Evolutionary conservation across 306 rosid genomes (phyloP).

Genomic region (Castanospermum australe): DNA sequence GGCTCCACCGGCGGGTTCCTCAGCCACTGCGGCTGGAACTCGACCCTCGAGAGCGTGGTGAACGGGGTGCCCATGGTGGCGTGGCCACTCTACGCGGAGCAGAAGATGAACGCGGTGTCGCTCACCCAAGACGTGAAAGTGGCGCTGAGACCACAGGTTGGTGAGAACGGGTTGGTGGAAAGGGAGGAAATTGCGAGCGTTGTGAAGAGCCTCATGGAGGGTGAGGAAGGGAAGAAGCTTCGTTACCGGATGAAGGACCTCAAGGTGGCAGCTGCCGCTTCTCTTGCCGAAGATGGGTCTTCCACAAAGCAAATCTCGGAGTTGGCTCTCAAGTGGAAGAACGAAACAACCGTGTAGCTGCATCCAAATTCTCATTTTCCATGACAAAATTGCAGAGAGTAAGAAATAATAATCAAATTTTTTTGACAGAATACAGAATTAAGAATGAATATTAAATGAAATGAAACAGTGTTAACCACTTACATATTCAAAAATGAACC

Average conservation of each 20-base stretch:
- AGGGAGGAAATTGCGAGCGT: slow-evolving; percentile 49
- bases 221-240: slow-evolving; percentile 64
- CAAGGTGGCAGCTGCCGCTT: slow-evolving; percentile 42
- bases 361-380: background rate
- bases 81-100: slow-evolving; percentile 80
- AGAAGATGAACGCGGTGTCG: slow-evolving; percentile 65
- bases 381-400: too few species aligned
- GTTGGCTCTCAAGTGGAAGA: slow-evolving; percentile 46
- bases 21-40: slow-evolving; percentile 83
- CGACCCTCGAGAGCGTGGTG: slow-evolving; percentile 49
- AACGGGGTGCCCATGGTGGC: slow-evolving; percentile 67
- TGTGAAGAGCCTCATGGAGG: slow-evolving; percentile 53
- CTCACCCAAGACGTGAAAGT: slow-evolving; percentile 41
- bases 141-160: slow-evolving; percentile 39
- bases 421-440: too few species aligned
- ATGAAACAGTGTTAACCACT: too few species aligned
- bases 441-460: too few species aligned
- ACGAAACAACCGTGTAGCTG: background rate
- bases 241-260: slow-evolving; percentile 51
- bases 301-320: slow-evolving; percentile 38
- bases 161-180: slow-evolving; percentile 45
- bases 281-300: slow-evolving; percentile 41
- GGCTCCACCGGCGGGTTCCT: slow-evolving; percentile 59
- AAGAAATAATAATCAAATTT: too few species aligned
- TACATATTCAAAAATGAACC: too few species aligned